A percentile compares a stretch with the other conserved stretches of the same genome.
These are phyloP conservation scores for Brasenia schreberi DNA, from an alignment of 164 flowering plant species.

Conservation along the genomic window DNA sequence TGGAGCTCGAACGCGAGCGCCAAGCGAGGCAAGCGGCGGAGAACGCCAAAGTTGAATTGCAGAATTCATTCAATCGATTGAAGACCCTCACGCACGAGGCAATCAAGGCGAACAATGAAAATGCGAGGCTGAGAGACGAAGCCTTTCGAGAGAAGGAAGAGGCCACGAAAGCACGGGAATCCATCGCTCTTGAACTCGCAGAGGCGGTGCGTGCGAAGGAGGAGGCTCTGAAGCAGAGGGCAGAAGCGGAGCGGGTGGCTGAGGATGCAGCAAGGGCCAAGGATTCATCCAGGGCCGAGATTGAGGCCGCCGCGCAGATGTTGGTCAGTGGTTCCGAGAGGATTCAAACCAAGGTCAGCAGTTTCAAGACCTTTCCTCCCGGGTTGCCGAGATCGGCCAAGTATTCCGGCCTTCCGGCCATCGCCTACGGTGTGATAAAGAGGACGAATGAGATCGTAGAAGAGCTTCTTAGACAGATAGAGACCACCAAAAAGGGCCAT, in stretches of 20 bases:
- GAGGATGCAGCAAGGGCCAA: conserved; percentile 20
- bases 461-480: conserved; percentile 67
- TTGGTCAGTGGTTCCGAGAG: conserved; percentile 77
- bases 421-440: conserved; percentile 87
- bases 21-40: conserved; percentile 54
- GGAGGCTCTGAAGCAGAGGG: conserved; percentile 38
- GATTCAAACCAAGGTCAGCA: conserved; percentile 63
- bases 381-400: conserved; percentile 76
- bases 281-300: conserved; percentile 49
- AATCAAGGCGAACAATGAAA: conserved; percentile 81
- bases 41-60: conserved; percentile 56
- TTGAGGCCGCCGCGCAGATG: conserved; percentile 57
- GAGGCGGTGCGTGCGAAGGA: conserved; percentile 36
- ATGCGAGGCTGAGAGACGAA: conserved; percentile 40
- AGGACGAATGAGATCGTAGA: conserved; percentile 86
- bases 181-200: conserved; percentile 25
- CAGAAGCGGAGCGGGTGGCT: conserved; percentile 28
- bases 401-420: conserved; percentile 65
- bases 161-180: conserved; percentile 25
- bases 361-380: conserved; percentile 46
- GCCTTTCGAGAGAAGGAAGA: conserved; percentile 59
- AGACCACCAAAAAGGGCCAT: conserved; percentile 43
- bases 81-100: conserved; percentile 25
- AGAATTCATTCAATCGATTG: conserved; percentile 31
- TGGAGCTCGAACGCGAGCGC: conserved; percentile 72